These are phyloP conservation scores for Thraustochytrium striatum DNA, from an alignment of 352 stramenopile genomes.

Conservation along the genomic window DNA sequence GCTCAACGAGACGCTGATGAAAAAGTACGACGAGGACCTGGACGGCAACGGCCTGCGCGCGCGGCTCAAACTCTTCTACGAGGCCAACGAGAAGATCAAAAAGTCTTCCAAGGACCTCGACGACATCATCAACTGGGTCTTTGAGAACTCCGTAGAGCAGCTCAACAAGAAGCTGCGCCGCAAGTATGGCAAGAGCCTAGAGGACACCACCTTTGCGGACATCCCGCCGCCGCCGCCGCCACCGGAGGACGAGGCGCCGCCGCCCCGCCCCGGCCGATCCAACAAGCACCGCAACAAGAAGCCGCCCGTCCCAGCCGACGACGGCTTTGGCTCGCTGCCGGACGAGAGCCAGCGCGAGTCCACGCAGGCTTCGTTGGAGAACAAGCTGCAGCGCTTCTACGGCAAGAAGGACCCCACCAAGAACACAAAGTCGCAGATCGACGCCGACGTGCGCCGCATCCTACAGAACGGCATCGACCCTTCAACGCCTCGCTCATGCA, in stretches of 20 bases:
- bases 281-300: neutral
- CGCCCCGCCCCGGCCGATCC: too few relatives aligned
- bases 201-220: conserved; percentile 41
- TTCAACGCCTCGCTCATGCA: conserved; percentile 43
- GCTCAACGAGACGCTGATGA: conserved; percentile 34
- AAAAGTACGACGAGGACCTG: conserved; percentile 47
- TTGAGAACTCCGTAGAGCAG: conserved; percentile 20
- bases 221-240: neutral
- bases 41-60: conserved; percentile 5
- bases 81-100: conserved; percentile 2
- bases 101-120: conserved; percentile 23
- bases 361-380: neutral
- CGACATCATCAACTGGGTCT: conserved; percentile 39
- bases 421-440: neutral
- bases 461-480: conserved; percentile 36
- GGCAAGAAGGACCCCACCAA: conserved; percentile 35
- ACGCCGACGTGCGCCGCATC: conserved; percentile 9
- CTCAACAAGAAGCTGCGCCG: conserved; percentile 49
- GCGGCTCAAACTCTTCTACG: conserved; percentile 42
- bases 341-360: conserved; percentile 15
- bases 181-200: conserved; percentile 40
- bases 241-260: neutral
- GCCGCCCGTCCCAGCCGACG: neutral
- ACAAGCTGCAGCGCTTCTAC: conserved; percentile 16
- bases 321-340: neutral